phyloP scores from a whole-genome alignment of 2,329 filamentous ascomycete species.

The Trichoderma gracile region DNA sequence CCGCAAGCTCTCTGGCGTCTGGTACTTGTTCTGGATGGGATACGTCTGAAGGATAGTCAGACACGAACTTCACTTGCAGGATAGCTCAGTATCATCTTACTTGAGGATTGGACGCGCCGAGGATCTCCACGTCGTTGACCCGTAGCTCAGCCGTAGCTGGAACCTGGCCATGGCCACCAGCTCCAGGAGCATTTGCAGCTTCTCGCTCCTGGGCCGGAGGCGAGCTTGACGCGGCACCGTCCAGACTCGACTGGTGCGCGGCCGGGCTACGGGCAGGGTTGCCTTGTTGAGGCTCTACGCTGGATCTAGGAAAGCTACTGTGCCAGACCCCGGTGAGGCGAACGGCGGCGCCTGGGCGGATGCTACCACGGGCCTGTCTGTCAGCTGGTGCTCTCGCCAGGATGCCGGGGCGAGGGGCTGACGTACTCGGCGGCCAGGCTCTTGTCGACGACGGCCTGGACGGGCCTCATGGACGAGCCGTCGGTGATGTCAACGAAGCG shows the following conservation, averaged over 20 bases:
- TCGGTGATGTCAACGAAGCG: slow-evolving; percentile 86
- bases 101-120: slow-evolving; percentile 77
- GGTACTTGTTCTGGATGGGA: slow-evolving; percentile 95
- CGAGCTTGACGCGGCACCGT: background rate
- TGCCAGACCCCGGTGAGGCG: slow-evolving; percentile 75
- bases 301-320: slow-evolving; percentile 27
- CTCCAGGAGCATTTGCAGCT: background rate
- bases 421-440: slow-evolving; percentile 71
- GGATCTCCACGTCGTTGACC: slow-evolving; percentile 65
- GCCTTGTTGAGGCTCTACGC: slow-evolving; percentile 9
- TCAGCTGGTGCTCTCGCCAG: slow-evolving; percentile 19
- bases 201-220: background rate
- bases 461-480: slow-evolving; percentile 74
- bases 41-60: slow-evolving; percentile 62
- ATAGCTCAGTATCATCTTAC: slow-evolving; percentile 51
- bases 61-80: slow-evolving; percentile 23
- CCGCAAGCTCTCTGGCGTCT: slow-evolving; percentile 84
- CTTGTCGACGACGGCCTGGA: slow-evolving; percentile 80
- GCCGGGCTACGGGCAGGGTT: slow-evolving; percentile 6
- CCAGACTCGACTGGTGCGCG: background rate
- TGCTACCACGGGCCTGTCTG: slow-evolving; percentile 48
- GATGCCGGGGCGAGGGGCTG: slow-evolving; percentile 25
- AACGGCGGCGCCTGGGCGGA: slow-evolving; percentile 80
- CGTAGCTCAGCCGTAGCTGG: slow-evolving; percentile 64
- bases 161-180: background rate